Evolutionary conservation across 106 monocot genomes (phyloP).

Genomic region (Dioscorea zingiberensis): DNA sequence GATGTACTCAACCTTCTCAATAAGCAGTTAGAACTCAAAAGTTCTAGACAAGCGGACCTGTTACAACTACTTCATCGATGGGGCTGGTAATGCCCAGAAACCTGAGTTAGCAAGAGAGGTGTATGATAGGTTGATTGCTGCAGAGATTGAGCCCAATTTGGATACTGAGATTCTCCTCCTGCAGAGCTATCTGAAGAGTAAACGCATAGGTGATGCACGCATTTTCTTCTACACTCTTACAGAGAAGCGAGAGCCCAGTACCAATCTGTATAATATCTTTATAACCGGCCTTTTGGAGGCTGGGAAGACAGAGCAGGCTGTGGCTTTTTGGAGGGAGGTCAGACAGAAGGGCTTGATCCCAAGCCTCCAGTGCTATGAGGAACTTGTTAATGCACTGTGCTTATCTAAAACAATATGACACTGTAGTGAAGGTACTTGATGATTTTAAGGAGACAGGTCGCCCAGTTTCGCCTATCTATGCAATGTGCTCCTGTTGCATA

Average conservation of each 20-base stretch:
- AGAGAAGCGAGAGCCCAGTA: slow-evolving; percentile 31
- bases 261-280: slow-evolving; percentile 60
- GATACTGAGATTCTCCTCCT: too few relatives aligned
- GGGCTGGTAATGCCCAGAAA: too few relatives aligned
- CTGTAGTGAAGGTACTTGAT: slow-evolving; percentile 41
- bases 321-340: slow-evolving; percentile 68
- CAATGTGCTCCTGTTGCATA: slow-evolving; percentile 71
- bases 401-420: slow-evolving; percentile 35
- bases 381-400: slow-evolving; percentile 59
- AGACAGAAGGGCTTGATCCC: slow-evolving; percentile 60
- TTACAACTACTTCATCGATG: slow-evolving; percentile 78
- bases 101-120: slow-evolving; percentile 50
- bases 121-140: slow-evolving; percentile 47
- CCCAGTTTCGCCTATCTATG: slow-evolving; percentile 71
- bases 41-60: slow-evolving; percentile 22
- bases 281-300: slow-evolving; percentile 70
- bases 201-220: too few relatives aligned
- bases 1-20: slow-evolving; percentile 47
- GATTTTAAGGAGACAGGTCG: slow-evolving; percentile 66
- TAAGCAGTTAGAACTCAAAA: slow-evolving; percentile 35
- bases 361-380: slow-evolving; percentile 79
- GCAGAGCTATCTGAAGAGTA: too few relatives aligned
- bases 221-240: slow-evolving; percentile 41
- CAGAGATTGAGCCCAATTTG: slow-evolving; percentile 42
- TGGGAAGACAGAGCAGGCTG: slow-evolving; percentile 41